A percentile compares a stretch with the other conserved stretches of the same genome.
These are phyloP conservation scores for Phyllosticta capitalensis DNA, from an alignment of 2,329 filamentous ascomycete genomes.

Conservation along the genomic window DNA sequence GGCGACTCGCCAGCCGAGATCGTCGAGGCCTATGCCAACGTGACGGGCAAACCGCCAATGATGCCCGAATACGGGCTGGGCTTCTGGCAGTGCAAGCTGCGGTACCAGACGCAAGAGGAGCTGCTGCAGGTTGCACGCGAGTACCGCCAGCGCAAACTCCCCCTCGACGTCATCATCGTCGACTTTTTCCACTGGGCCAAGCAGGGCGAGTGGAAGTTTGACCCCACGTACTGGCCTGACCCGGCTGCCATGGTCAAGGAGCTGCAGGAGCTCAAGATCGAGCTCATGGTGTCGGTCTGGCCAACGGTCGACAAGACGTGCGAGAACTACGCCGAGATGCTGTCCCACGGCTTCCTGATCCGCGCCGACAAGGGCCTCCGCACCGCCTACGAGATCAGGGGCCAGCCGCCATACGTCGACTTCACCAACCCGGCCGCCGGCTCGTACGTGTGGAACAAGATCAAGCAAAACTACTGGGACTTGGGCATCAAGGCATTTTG, in stretches of 20 bases:
- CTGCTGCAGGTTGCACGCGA: constrained; percentile 51
- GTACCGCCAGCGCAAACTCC: constrained; percentile 45
- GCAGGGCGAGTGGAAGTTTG: constrained; percentile 61
- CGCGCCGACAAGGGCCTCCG: constrained; percentile 51
- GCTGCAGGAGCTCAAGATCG: constrained; percentile 47
- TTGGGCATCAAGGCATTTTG: constrained; percentile 57
- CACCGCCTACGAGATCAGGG: constrained; percentile 49
- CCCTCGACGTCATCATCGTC: constrained; percentile 55
- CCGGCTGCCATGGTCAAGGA: constrained; percentile 57
- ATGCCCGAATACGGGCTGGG: constrained; percentile 61
- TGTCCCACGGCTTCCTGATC: constrained; percentile 51
- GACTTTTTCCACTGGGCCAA: constrained; percentile 61
- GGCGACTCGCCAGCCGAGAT: constrained; percentile 48
- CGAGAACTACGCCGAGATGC: constrained; percentile 54
- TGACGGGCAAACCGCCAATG: constrained; percentile 52
- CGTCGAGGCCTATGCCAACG: constrained; percentile 45
- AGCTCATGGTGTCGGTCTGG: constrained; percentile 63
- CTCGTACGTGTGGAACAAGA: constrained; percentile 50
- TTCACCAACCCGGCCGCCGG: constrained; percentile 52
- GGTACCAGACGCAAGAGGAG: constrained; percentile 58
- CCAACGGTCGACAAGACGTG: constrained; percentile 52
- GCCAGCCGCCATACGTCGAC: constrained; percentile 52
- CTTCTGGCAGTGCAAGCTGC: constrained; percentile 60
- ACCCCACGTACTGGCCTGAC: constrained; percentile 55
- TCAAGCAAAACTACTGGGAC: constrained; percentile 50